Evolutionary conservation across 2,329 filamentous ascomycete genomes (phyloP).

Genomic region (Cadophora malorum): DNA sequence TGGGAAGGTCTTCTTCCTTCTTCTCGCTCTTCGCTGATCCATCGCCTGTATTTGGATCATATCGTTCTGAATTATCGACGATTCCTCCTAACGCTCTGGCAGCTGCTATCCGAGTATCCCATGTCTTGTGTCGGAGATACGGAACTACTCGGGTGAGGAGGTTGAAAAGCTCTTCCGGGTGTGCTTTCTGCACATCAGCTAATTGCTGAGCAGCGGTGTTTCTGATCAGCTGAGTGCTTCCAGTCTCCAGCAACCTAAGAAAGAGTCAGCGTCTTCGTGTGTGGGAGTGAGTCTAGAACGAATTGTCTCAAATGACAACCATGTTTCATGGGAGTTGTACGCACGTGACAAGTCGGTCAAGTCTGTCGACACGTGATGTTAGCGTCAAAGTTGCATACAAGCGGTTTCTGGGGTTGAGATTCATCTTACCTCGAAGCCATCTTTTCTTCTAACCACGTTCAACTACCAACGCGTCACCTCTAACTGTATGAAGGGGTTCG

Average conservation of each 20-base stretch:
- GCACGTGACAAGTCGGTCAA: conserved; percentile 87
- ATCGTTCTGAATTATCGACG: conserved; percentile 83
- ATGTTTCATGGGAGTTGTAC: conserved; percentile 48
- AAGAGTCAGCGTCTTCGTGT: conserved; percentile 21
- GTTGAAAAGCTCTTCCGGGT: conserved; percentile 97
- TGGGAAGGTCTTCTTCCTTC: conserved; percentile 59
- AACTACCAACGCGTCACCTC: conserved; percentile 34
- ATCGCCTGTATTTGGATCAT: conserved; percentile 86
- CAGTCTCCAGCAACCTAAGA: conserved; percentile 88
- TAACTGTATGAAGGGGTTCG: conserved; percentile 33
- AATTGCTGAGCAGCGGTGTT: conserved; percentile 97
- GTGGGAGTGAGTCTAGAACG: not conserved
- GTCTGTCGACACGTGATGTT: conserved; percentile 55
- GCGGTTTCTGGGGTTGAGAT: conserved; percentile 9
- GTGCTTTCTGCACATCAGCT: conserved; percentile 96
- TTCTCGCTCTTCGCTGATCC: conserved; percentile 61
- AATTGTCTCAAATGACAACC: not conserved
- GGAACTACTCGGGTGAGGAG: conserved; percentile 92
- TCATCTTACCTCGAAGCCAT: conserved; percentile 47
- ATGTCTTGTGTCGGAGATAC: conserved; percentile 92
- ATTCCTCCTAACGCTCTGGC: conserved; percentile 96
- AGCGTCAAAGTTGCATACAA: conserved; percentile 28
- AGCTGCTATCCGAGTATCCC: conserved; percentile 93
- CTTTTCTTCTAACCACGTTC: conserved; percentile 22
- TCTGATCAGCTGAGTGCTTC: conserved; percentile 92